Conservation (phyloP, 192 early-diverging fungal species). For the Geosiphon pyriformis region DNA sequence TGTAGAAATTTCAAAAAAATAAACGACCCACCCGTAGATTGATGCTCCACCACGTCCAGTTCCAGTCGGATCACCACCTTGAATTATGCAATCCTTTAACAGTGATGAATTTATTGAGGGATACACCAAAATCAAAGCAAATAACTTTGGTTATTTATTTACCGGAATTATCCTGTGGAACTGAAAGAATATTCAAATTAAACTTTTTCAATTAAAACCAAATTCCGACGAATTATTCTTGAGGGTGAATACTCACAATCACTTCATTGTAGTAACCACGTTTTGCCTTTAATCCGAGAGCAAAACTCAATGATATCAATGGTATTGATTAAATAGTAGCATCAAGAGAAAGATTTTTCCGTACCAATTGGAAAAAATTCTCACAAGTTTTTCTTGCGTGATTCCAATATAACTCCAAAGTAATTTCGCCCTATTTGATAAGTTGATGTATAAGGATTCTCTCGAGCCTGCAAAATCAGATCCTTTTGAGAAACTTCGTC, state of each 20-base stretch:
- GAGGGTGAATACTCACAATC: conserved; percentile 44
- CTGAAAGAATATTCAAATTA: conserved; percentile 4
- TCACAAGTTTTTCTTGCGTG: conserved; percentile 77
- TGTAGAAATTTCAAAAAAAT: neutral
- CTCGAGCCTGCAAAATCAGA: neutral
- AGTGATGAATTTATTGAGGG: neutral
- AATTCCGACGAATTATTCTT: neutral
- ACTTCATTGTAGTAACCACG: conserved; percentile 78
- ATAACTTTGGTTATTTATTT: neutral
- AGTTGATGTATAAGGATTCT: neutral
- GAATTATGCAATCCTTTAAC: conserved; percentile 89
- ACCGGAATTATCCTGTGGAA: conserved; percentile 11
- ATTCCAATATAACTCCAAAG: conserved; percentile 81
- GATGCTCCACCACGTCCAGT: conserved; percentile 83
- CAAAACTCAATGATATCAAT: neutral
- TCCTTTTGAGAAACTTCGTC: no score
- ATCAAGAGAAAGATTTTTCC: neutral
- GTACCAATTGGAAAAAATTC: conserved; percentile 77
- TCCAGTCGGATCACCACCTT: conserved; percentile 95
- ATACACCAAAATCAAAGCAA: no score
- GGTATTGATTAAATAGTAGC: neutral
- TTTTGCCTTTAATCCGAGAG: conserved; percentile 49
- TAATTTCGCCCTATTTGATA: conserved; percentile 48
- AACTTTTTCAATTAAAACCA: neutral
- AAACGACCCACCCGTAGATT: conserved; percentile 72